phyloP scores from a whole-genome alignment of 2,329 filamentous ascomycete species.

The Colletotrichum sidae region DNA sequence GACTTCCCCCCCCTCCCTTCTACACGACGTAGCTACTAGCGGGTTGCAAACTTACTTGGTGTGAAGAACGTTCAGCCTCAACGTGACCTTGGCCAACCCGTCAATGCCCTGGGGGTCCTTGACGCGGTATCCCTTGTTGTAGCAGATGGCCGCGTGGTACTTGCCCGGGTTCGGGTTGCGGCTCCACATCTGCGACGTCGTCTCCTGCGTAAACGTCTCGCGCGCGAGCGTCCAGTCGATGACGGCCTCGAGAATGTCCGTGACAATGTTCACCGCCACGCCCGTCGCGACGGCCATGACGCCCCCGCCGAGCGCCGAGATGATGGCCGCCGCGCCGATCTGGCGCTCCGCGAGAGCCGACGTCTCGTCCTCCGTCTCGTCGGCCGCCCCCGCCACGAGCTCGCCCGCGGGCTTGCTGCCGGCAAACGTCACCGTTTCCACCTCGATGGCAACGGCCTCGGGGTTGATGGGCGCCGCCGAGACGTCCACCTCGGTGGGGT shows the following conservation, averaged over 20 bases:
- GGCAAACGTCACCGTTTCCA: slow-evolving; percentile 4
- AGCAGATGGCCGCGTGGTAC: slow-evolving; percentile 20
- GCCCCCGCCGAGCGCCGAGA: slow-evolving; percentile 1
- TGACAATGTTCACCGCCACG: slow-evolving; percentile 12
- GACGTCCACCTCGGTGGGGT: not conserved
- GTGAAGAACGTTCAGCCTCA: slow-evolving; percentile 17
- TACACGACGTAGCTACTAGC: too few relatives aligned
- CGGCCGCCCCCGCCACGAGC: slow-evolving; percentile 5
- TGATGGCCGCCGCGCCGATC: not conserved
- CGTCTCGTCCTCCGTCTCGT: not conserved
- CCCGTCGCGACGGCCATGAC: slow-evolving; percentile 12
- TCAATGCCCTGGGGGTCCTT: slow-evolving; percentile 2
- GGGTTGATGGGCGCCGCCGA: slow-evolving; percentile 11
- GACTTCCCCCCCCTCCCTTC: too few relatives aligned
- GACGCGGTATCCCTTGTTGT: slow-evolving; percentile 23
- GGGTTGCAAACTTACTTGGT: slow-evolving; percentile 17
- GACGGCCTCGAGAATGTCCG: not conserved
- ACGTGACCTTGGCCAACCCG: slow-evolving; percentile 21
- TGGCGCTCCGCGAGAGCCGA: not conserved
- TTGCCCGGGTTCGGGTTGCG: slow-evolving; percentile 17
- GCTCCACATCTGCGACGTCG: slow-evolving; percentile 18
- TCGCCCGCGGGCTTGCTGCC: slow-evolving; percentile 8
- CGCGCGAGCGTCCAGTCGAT: slow-evolving; percentile 19
- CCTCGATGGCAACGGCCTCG: slow-evolving; percentile 1
- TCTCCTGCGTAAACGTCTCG: slow-evolving; percentile 24